Percentiles rank a stretch among this genome's conserved stretches.
Evolutionary conservation across 805 yeast species (phyloP).

Genomic region (Sugiyamaella valdiviana): DNA sequence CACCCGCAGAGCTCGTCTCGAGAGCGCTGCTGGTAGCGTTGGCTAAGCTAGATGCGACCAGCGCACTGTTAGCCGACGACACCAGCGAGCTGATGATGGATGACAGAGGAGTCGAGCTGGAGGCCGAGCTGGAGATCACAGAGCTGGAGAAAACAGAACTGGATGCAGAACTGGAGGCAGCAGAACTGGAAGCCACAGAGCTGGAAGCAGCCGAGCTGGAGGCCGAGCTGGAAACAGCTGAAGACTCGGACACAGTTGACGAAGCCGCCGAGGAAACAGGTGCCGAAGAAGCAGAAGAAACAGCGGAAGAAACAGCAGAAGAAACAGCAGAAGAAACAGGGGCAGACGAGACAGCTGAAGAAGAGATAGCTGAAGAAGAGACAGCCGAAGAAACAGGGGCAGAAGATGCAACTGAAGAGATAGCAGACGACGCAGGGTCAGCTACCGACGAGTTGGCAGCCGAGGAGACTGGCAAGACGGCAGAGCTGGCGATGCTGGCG

Average conservation of each 20-base stretch:
- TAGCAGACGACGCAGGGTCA: not conserved
- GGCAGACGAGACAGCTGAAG: not conserved
- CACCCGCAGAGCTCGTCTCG: not conserved
- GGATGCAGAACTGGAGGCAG: too few species aligned
- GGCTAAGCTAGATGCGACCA: not conserved
- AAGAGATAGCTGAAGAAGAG: not conserved
- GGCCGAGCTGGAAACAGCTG: constrained; percentile 1
- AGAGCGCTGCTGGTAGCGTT: constrained; percentile 3
- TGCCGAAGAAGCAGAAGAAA: constrained; percentile 1
- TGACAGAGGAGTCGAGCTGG: not conserved
- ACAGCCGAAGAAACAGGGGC: constrained; percentile 3
- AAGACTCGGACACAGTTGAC: constrained; percentile 4
- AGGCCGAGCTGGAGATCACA: not conserved
- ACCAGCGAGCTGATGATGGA: not conserved
- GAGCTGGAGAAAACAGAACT: not conserved
- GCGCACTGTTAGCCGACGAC: not conserved
- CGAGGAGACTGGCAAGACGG: not conserved
- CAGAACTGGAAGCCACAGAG: too few species aligned
- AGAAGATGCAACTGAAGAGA: constrained; percentile 2
- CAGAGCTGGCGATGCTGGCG: not conserved
- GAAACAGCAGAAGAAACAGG: not conserved
- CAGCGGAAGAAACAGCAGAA: constrained; percentile 4
- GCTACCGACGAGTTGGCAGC: not conserved
- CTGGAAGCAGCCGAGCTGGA: too few species aligned
- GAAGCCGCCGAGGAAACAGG: constrained; percentile 2